phyloP scores from a whole-genome alignment of 2,329 filamentous ascomycete genomes.

The Neonectria magnoliae region DNA sequence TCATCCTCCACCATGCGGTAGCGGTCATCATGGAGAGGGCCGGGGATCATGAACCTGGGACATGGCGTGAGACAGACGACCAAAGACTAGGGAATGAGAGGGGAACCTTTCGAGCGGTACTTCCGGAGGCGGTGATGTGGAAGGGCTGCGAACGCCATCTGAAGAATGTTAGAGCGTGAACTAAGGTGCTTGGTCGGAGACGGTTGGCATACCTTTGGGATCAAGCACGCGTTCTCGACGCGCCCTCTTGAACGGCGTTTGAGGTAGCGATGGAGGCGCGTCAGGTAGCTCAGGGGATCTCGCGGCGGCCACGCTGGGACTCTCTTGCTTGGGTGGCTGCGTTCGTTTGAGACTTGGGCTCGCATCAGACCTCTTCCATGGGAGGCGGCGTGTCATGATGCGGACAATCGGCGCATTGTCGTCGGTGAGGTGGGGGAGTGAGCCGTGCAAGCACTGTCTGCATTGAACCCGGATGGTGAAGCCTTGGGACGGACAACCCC shows the following conservation, averaged over 20 bases:
- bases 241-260: constrained; percentile 25
- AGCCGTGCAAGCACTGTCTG: neutral
- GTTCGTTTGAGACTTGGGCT: constrained; percentile 18
- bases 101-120: constrained; percentile 58
- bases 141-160: constrained; percentile 51
- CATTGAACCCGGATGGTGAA: neutral
- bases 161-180: neutral
- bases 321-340: constrained; percentile 22
- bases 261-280: constrained; percentile 11
- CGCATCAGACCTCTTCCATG: constrained; percentile 55
- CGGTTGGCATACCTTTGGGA: constrained; percentile 37
- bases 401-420: neutral
- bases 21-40: constrained; percentile 72
- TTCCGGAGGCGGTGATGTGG: constrained; percentile 63
- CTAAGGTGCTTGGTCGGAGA: neutral
- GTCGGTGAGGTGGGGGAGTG: constrained; percentile 4
- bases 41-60: constrained; percentile 70
- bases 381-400: constrained; percentile 61
- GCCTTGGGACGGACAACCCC: neutral
- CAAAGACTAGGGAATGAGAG: neutral
- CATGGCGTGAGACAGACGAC: neutral
- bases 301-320: constrained; percentile 6
- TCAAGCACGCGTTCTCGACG: constrained; percentile 34
- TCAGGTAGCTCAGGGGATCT: constrained; percentile 16
- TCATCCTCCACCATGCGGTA: constrained; percentile 90